A percentile compares a stretch with the other conserved stretches of the same genome.
These are phyloP conservation scores for Solanum hybrid DNA, from an alignment of 305 asterid species.

Conservation along the genomic window DNA sequence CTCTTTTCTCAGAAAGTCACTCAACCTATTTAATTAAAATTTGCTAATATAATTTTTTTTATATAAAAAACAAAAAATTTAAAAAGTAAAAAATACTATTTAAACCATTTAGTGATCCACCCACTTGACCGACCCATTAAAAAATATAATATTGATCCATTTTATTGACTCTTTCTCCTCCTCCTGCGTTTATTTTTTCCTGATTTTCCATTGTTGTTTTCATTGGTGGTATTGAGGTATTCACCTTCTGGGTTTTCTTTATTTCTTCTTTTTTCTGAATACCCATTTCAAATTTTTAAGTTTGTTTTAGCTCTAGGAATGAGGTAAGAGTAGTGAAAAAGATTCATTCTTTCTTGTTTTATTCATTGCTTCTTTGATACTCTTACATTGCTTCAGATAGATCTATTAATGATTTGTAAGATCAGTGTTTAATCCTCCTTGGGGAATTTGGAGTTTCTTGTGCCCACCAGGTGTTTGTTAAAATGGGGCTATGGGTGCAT, in stretches of 20 bases:
- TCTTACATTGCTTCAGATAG: neutral
- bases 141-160: neutral
- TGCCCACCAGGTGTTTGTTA: neutral
- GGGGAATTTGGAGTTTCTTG: neutral
- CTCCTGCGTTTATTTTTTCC: neutral
- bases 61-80: too few relatives aligned
- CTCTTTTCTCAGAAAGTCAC: neutral
- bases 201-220: constrained; percentile 7
- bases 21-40: too few relatives aligned
- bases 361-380: neutral
- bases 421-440: neutral
- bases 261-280: neutral
- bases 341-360: neutral
- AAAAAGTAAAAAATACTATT: too few relatives aligned
- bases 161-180: neutral
- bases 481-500: constrained; percentile 31
- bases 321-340: constrained; percentile 26
- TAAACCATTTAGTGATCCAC: neutral
- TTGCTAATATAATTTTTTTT: too few relatives aligned
- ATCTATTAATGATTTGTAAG: neutral
- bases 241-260: neutral
- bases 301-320: constrained; percentile 20
- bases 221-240: constrained; percentile 24
- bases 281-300: constrained; percentile 18
- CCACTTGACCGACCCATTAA: neutral